Percentiles rank a stretch among this genome's conserved stretches.
Conservation (phyloP, 2,329 filamentous ascomycete genomes). For the Neoascochyta sp. region DNA sequence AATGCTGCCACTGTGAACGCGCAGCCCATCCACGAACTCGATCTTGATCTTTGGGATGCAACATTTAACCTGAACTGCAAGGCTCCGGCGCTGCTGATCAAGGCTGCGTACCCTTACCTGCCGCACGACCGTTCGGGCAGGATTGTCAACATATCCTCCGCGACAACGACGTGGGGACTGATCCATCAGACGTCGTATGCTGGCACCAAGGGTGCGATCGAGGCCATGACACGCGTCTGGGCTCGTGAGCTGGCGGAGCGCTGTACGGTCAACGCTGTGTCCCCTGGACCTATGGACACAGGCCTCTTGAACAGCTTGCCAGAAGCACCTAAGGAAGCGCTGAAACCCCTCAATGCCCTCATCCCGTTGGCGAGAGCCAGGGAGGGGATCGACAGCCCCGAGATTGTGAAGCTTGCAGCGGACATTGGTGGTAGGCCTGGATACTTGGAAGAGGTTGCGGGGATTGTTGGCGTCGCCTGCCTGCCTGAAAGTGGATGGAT, state of each 20-base stretch:
- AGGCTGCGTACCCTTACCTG: conserved; percentile 65
- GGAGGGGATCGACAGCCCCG: conserved; percentile 41
- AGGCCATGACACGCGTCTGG: conserved; percentile 62
- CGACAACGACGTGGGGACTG: conserved; percentile 54
- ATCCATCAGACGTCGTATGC: conserved; percentile 57
- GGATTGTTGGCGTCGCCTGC: conserved; percentile 69
- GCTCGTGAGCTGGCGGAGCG: conserved; percentile 56
- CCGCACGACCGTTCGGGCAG: conserved; percentile 61
- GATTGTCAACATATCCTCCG: conserved; percentile 56
- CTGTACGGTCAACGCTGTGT: conserved; percentile 59
- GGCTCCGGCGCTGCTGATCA: conserved; percentile 60
- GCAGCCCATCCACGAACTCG: conserved; percentile 11
- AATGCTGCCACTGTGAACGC: conserved; percentile 46
- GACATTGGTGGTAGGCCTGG: conserved; percentile 50
- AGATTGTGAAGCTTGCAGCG: conserved; percentile 56
- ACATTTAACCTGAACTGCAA: conserved; percentile 16
- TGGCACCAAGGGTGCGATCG: conserved; percentile 60
- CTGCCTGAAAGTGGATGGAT: conserved; percentile 66
- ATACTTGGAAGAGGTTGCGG: conserved; percentile 65
- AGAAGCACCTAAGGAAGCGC: conserved; percentile 9
- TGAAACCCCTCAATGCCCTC: conserved; percentile 11
- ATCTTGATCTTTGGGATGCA: conserved; percentile 7
- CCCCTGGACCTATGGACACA: conserved; percentile 57
- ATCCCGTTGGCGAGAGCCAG: conserved; percentile 12
- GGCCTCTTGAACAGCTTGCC: conserved; percentile 12